Evolutionary conservation across 2,329 filamentous ascomycete species (phyloP).

Genomic region (Aspergillus sp.): DNA sequence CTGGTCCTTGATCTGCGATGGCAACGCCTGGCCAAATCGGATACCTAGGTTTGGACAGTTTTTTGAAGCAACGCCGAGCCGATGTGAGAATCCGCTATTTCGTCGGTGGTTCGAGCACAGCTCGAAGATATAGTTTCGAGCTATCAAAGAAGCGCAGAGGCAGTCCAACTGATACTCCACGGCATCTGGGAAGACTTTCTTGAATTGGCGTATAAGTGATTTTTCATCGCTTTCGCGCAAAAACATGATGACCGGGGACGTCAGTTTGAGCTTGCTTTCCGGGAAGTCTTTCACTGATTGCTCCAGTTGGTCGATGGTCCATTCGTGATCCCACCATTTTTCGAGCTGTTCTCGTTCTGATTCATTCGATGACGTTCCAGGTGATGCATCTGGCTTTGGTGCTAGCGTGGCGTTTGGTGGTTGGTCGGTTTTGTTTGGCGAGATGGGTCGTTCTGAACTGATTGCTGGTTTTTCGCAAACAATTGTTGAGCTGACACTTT

Average conservation of each 20-base stretch:
- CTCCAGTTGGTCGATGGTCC: conserved; percentile 34
- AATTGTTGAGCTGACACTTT: conserved; percentile 20
- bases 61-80: conserved; percentile 27
- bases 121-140: conserved; percentile 31
- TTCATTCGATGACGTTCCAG: conserved; percentile 13
- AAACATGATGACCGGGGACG: conserved; percentile 34
- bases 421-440: conserved; percentile 14
- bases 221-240: conserved; percentile 32
- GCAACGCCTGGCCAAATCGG: conserved; percentile 20
- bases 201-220: conserved; percentile 26
- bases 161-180: conserved; percentile 29
- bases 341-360: conserved; percentile 23
- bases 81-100: conserved; percentile 12
- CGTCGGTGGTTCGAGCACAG: conserved; percentile 21
- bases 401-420: conserved; percentile 11
- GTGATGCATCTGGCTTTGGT: conserved; percentile 10
- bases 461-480: conserved; percentile 16
- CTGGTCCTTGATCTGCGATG: conserved; percentile 22
- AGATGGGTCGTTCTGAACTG: conserved; percentile 11
- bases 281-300: conserved; percentile 31
- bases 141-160: conserved; percentile 32
- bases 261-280: conserved; percentile 28
- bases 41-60: conserved; percentile 27
- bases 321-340: conserved; percentile 34
- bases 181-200: conserved; percentile 29